A percentile compares a stretch with the other conserved stretches of the same genome.
These are phyloP conservation scores for Pezicula radicicola DNA, from an alignment of 2,329 filamentous ascomycete genomes.

Conservation along the genomic window DNA sequence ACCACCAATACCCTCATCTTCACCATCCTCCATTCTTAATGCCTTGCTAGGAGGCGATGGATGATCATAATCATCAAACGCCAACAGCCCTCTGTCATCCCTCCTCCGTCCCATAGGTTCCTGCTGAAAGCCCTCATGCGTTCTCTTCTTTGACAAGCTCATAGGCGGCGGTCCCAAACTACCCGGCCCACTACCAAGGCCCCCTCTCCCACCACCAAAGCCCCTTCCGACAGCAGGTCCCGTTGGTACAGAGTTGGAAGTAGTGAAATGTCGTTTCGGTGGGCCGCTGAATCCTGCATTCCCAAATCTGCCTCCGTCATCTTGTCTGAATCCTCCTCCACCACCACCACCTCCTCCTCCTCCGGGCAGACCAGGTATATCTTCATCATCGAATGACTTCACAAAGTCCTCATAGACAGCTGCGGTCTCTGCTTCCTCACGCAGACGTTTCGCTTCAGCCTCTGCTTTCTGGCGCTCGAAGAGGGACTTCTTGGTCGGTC, in stretches of 20 bases:
- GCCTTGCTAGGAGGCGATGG: slow-evolving; percentile 17
- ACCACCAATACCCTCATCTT: slow-evolving; percentile 32
- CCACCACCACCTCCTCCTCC: no score
- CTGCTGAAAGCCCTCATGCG: slow-evolving; percentile 42
- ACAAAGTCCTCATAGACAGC: slow-evolving; percentile 86
- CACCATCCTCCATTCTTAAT: slow-evolving; percentile 34
- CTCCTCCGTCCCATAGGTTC: slow-evolving; percentile 21
- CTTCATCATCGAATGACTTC: slow-evolving; percentile 68
- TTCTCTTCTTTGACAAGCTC: slow-evolving; percentile 52
- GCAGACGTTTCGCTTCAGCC: slow-evolving; percentile 80
- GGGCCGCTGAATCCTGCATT: slow-evolving; percentile 25
- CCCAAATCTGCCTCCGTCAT: slow-evolving; percentile 11
- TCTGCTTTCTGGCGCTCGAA: slow-evolving; percentile 89
- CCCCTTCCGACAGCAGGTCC: slow-evolving; percentile 24
- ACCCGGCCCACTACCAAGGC: slow-evolving; percentile 53
- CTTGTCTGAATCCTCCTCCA: slow-evolving; percentile 10
- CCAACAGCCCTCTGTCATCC: slow-evolving; percentile 26
- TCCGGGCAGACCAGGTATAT: slow-evolving; percentile 29
- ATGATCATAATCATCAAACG: slow-evolving; percentile 28
- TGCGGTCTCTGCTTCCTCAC: slow-evolving; percentile 83
- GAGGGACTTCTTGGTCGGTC: slow-evolving; percentile 77
- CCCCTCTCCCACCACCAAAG: slow-evolving; percentile 30
- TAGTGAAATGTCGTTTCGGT: slow-evolving; percentile 59
- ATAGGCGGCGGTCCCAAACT: slow-evolving; percentile 53
- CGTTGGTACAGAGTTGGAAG: slow-evolving; percentile 32